Evolutionary conservation across 1,284 basidiomycete genomes (phyloP), one percentile per base, ranked within the genome.

Genomic region (Volvariella volvacea): DNA sequence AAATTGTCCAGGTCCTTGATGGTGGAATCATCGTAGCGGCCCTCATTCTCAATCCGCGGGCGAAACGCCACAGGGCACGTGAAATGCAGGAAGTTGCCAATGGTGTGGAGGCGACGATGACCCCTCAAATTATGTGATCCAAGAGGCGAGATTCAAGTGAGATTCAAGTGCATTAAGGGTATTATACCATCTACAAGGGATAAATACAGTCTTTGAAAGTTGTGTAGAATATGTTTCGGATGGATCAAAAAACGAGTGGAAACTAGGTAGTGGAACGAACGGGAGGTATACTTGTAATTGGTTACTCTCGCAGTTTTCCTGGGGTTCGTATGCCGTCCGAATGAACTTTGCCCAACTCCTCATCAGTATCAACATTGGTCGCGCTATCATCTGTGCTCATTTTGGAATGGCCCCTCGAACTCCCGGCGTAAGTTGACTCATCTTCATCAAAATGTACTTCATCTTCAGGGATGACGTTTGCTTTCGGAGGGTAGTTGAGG

Each of bases 391-490:
- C 67, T 14, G 66, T 69, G 22, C 64, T 64, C 30, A 62, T 49
- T 50, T 67, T 68, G 8, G 68, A 68, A 51, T 69, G 65, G 19
- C 51, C 56, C 37, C 66, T 57, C 21, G 66, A 69, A 25, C 64
- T 67, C 16, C 57, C 30, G 59, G 61, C 16, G 63, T 65, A 67
- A 9, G 62, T 59, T 30, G 57, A 52, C 50, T 73, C 74, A 43
- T 73, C 73, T 46, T 78, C 78, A 55, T 83, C 80, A 53, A 83
- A 82, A 28, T 80, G 56, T 32, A 80, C 70, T 53, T 80, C 75
- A 46, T 76, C 68, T 31, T 69, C 66, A 22, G 65, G 61, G 33
- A 60, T 59, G 8, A 57, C 56, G 28, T 55, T 58, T 22, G 34
- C 7, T 36, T 36, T 36, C 19, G 34, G n/a, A n/a, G 30, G n/a